A percentile compares a stretch with the other conserved stretches of the same genome.
These are phyloP conservation scores for Rhynchosporium secalis DNA, from an alignment of 2,329 filamentous ascomycete genomes.

Conservation along the genomic window DNA sequence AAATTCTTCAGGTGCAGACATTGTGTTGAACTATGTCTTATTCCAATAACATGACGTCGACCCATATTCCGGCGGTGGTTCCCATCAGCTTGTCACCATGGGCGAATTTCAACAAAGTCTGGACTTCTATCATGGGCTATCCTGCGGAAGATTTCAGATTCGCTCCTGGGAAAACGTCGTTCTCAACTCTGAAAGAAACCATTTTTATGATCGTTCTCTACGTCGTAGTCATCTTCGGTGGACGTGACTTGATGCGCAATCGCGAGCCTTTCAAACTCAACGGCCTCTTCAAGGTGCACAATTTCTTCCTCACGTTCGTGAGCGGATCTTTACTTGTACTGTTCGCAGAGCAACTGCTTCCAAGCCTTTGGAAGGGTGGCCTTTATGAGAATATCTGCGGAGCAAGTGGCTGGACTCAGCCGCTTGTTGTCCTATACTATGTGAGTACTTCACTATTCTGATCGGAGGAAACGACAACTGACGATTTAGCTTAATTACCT, in stretches of 20 bases:
- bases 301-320: constrained; percentile 33
- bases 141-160: constrained; percentile 31
- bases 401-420: constrained; percentile 89
- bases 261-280: constrained; percentile 33
- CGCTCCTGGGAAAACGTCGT: constrained; percentile 27
- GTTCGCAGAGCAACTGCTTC: constrained; percentile 34
- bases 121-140: constrained; percentile 28
- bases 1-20: background rate
- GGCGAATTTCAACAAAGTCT: constrained; percentile 29
- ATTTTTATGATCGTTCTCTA: constrained; percentile 30
- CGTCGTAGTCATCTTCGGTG: constrained; percentile 33
- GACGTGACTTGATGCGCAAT: constrained; percentile 34
- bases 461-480: constrained; percentile 1
- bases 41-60: constrained; percentile 10
- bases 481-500: constrained; percentile 36
- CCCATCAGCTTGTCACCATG: constrained; percentile 30
- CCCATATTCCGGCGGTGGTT: constrained; percentile 19
- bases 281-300: constrained; percentile 34
- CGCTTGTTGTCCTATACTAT: constrained; percentile 90
- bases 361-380: constrained; percentile 56
- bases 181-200: constrained; percentile 34
- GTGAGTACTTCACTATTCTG: constrained; percentile 56
- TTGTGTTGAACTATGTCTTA: constrained; percentile 24
- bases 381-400: constrained; percentile 87
- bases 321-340: constrained; percentile 32